These are phyloP conservation scores for Puccinellia tenuiflora DNA, from an alignment of 176 grass and related monocot species.

Conservation along the genomic window DNA sequence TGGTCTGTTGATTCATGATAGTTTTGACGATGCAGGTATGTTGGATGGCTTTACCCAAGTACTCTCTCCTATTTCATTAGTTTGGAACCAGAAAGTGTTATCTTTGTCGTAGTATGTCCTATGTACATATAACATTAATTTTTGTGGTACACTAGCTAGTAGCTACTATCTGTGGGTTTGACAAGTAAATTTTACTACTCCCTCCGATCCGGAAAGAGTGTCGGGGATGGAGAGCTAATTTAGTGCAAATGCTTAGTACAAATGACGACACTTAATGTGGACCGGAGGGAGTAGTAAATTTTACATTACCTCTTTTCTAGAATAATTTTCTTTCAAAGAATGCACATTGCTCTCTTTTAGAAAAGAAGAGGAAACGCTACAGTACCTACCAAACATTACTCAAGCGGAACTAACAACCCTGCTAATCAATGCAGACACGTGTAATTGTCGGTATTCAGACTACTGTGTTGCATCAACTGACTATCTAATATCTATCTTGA, in stretches of 20 bases:
- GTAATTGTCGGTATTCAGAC: neutral
- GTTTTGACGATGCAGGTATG: conserved; percentile 28
- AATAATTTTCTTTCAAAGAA: neutral
- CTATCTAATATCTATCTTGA: neutral
- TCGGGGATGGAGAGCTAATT: too few relatives aligned
- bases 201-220: too few relatives aligned
- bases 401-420: neutral
- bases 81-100: neutral
- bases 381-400: neutral
- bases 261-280: too few relatives aligned
- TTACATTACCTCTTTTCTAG: neutral
- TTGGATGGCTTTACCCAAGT: neutral
- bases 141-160: neutral
- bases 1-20: conserved; percentile 47
- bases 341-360: neutral
- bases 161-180: neutral
- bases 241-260: too few relatives aligned
- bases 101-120: neutral
- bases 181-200: neutral
- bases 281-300: too few relatives aligned
- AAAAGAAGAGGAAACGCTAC: neutral
- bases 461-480: neutral
- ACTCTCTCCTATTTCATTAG: neutral
- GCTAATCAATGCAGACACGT: neutral
- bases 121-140: neutral